Evolutionary conservation across 345 rosid genomes (phyloP), one percentile per base, ranked within the genome.

Genomic region (Bruguiera parviflora): DNA sequence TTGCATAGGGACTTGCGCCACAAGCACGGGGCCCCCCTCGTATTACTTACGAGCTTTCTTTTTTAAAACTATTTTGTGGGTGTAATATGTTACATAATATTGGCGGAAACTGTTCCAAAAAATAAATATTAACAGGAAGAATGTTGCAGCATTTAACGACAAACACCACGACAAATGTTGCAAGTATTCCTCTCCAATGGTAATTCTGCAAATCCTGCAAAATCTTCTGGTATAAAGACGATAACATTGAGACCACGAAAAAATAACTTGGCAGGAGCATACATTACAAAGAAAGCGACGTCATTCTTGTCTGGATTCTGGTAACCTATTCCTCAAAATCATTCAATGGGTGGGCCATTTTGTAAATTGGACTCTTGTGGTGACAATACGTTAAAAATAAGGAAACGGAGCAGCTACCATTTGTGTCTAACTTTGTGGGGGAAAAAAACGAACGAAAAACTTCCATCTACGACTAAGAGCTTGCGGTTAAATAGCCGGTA

Each of bases 141-240:
- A 86, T 88, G 93, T 84, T 83, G 85, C 76, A 65, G 79, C 85
- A 75, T 80, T 74, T 79, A 68, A 84, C 63, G 91, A 83, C 91
- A 83, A 73, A 68, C 72, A 68, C 66, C 79, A 65, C 77, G 87
- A 84, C 94, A 84, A 68, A 81, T 51, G 78, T 75, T 78, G 81
- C 84, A 59, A 67, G 69, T 64, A 75, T 73, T 79, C 75, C 66
- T 75, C 53, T 49, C 67, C 72, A 2, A 59, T 72, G 74, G 58
- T 43, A 66, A 67, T 68, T 66, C 59, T 73, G 39, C 80, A 71
- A 67, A 74, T 76, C 56, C 80, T 61, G 65, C 86, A 80, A 84
- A 86, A 82, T 82, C 71, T 76, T 62, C 74, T 69, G 74, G 63
- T 69, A 73, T 64, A 58, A 33, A 56, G 65, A 24, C 29, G 64